phyloP scores from a whole-genome alignment of 768 basidiomycete genomes.

The Lactarius sanguifluus region DNA sequence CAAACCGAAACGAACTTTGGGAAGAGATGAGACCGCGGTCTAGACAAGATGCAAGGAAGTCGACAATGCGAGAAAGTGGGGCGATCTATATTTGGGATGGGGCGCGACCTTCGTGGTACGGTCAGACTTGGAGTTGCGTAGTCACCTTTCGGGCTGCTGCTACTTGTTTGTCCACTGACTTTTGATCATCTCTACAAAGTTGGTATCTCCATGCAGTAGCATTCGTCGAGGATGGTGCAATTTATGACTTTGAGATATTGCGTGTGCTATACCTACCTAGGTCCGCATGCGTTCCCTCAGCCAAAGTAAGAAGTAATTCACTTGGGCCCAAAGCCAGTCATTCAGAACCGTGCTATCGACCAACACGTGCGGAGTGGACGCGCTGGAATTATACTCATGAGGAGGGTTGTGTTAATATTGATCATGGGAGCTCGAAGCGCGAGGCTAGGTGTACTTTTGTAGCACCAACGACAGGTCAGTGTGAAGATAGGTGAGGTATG shows the following conservation, averaged over 20 bases:
- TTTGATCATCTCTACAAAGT: neutral
- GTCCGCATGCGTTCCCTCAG: neutral
- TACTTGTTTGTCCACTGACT: neutral
- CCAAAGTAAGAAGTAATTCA: neutral
- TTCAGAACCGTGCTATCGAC: neutral
- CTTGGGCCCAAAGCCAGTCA: neutral
- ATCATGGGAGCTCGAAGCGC: neutral
- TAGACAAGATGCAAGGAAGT: neutral
- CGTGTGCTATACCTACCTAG: neutral
- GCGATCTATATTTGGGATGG: neutral
- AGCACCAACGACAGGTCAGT: neutral
- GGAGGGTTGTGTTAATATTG: neutral
- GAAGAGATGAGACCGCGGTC: neutral
- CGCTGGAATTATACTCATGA: neutral
- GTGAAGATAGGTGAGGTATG: neutral
- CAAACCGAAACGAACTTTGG: neutral
- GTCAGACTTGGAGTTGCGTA: neutral
- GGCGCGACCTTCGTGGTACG: neutral
- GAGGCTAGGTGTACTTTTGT: neutral
- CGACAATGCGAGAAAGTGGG: neutral
- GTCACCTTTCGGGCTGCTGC: neutral
- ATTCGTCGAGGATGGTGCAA: neutral
- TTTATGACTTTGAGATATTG: neutral
- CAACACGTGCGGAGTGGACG: neutral
- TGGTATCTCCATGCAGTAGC: neutral